These are phyloP conservation scores for Cutaneotrichosporon daszewskae DNA, from an alignment of 1,284 basidiomycete genomes.

Conservation along the genomic window DNA sequence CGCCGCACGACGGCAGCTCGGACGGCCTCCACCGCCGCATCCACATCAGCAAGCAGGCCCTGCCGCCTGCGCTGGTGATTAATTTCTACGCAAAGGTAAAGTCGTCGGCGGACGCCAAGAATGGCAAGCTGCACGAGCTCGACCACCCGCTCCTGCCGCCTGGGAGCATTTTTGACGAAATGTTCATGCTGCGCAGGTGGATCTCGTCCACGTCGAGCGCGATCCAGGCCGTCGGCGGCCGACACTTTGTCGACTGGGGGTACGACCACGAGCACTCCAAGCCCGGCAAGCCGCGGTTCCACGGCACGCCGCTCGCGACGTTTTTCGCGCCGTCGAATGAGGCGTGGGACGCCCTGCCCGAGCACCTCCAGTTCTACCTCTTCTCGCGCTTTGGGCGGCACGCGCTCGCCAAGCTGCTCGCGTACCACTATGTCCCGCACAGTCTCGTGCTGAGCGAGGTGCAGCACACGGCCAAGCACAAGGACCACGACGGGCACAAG, in stretches of 20 bases:
- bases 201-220: slow-evolving; percentile 60
- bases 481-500: slow-evolving; percentile 8
- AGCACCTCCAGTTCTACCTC: slow-evolving; percentile 56
- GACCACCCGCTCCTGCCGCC: slow-evolving; percentile 60
- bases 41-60: slow-evolving; percentile 51
- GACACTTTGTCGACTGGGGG: slow-evolving; percentile 50
- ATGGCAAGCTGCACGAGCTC: slow-evolving; percentile 62
- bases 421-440: slow-evolving; percentile 62
- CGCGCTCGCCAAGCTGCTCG: slow-evolving; percentile 58
- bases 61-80: slow-evolving; percentile 50
- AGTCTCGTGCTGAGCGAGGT: slow-evolving; percentile 57
- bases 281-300: slow-evolving; percentile 44
- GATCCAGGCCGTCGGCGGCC: slow-evolving; percentile 55
- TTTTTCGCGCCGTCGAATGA: slow-evolving; percentile 61
- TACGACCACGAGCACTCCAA: slow-evolving; percentile 47
- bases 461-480: slow-evolving; percentile 39
- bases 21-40: slow-evolving; percentile 57
- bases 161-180: slow-evolving; percentile 56
- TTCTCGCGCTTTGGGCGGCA: slow-evolving; percentile 62
- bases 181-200: slow-evolving; percentile 55
- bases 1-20: slow-evolving; percentile 53
- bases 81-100: slow-evolving; percentile 57
- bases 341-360: slow-evolving; percentile 59
- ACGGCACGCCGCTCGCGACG: slow-evolving; percentile 56
- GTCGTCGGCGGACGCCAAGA: slow-evolving; percentile 52